phyloP scores from a whole-genome alignment of 306 rosid genomes.

The Alnus rubra region DNA sequence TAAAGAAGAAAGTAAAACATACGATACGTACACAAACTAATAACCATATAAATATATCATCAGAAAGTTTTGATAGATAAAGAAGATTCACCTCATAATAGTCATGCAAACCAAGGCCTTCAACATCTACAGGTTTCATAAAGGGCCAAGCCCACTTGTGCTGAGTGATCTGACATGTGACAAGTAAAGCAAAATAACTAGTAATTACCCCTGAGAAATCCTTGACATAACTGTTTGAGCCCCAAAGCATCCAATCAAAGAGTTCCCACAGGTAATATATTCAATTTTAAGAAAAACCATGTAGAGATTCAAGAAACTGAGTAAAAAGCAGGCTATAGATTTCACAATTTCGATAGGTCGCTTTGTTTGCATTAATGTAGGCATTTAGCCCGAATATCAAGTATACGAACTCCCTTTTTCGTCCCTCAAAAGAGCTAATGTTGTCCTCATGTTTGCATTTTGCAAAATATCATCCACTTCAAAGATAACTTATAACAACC shows the following conservation, averaged over 20 bases:
- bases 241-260: background rate
- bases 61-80: background rate
- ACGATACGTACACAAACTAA: background rate
- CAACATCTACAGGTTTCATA: conserved; percentile 94
- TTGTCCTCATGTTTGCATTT: background rate
- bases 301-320: conserved; percentile 4
- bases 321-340: background rate
- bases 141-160: conserved; percentile 94
- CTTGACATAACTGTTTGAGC: background rate
- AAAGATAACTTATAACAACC: background rate
- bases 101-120: conserved; percentile 85
- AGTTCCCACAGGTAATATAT: background rate
- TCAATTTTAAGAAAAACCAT: background rate
- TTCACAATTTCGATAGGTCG: background rate
- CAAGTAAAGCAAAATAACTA: conserved; percentile 18
- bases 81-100: conserved; percentile 67
- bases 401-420: background rate
- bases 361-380: background rate
- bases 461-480: background rate
- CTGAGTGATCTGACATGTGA: conserved; percentile 66
- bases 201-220: conserved; percentile 1
- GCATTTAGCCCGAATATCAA: background rate
- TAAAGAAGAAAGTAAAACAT: background rate
- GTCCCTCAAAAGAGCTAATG: background rate
- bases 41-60: background rate